Conservation (phyloP, 805 yeast genomes). For the Lachancea waltii region DNA sequence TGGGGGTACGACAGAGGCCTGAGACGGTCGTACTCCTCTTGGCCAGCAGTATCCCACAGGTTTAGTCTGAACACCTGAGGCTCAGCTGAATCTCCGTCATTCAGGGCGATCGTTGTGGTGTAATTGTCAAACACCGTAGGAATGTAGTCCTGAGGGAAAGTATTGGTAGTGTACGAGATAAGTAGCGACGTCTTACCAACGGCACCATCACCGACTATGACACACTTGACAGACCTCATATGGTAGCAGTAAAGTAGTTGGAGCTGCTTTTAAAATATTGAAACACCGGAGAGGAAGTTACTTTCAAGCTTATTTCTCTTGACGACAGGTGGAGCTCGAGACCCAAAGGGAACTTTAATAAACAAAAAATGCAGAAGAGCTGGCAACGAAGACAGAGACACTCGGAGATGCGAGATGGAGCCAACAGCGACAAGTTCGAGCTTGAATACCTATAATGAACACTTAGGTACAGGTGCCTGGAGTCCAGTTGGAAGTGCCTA, state of each 20-base stretch:
- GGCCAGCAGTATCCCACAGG: conserved; percentile 96
- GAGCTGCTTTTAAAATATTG: too few relatives aligned
- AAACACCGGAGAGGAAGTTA: too few relatives aligned
- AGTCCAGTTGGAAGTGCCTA: too few relatives aligned
- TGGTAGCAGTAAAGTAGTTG: neutral
- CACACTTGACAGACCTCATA: conserved; percentile 87
- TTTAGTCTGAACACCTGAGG: conserved; percentile 79
- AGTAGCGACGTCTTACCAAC: conserved; percentile 90
- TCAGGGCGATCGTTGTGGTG: conserved; percentile 67
- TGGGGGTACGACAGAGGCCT: conserved; percentile 90
- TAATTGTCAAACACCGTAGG: conserved; percentile 94
- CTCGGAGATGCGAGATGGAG: too few relatives aligned
- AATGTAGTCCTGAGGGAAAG: conserved; percentile 87
- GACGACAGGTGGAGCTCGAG: too few relatives aligned
- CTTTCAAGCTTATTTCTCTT: too few relatives aligned
- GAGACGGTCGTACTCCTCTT: conserved; percentile 82
- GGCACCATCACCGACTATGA: conserved; percentile 92
- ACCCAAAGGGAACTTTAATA: too few relatives aligned
- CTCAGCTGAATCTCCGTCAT: conserved; percentile 39
- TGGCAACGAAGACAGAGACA: too few relatives aligned
- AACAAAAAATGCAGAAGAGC: too few relatives aligned
- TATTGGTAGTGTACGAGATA: conserved; percentile 84
- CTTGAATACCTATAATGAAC: too few relatives aligned
- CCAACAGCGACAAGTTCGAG: too few relatives aligned
- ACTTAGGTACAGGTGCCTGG: too few relatives aligned